Evolutionary conservation across 805 yeast species (phyloP), one percentile per base, ranked within the genome.

Genomic region (Candida sonorensis): DNA sequence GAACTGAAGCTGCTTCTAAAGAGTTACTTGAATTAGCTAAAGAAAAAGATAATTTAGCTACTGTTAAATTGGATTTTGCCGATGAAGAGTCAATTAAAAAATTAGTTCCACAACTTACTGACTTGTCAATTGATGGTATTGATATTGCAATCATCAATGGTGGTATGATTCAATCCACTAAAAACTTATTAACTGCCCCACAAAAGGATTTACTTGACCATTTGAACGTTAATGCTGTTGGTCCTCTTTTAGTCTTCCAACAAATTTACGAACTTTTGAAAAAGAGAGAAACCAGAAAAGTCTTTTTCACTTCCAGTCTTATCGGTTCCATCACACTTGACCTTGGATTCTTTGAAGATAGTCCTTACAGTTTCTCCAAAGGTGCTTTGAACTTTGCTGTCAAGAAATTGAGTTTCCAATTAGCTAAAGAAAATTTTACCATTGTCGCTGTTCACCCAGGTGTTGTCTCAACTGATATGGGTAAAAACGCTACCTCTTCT

Each of bases 61-160:
- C 43, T 19, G 47, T 50, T 18, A 31, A 34, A n/a, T 42, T 51
- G 21, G 59, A 53, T 27, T 36, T 44, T 21, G 29, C 44, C 5
- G 13, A 35, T 3, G 40, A 38, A 15, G 42, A 36, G 10, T 45
- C 55, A 17, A 42, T 48, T 21, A 39, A 40, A 12, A 20, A 23
- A 3, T 24, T 51, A 15, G 41, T 38, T 4, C 30, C 31, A 2
- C 43, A 42, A 27, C 26, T 51, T 17, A 20, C 36, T 12, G 24
- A 28, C 12, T 26, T 44, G 14, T n/a, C n/a, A n/a, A 42, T 45
- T 17, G 43, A 36, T 10, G 45, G 41, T 1, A 54, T 62, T 33
- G 66, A 62, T 41, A 54, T 58, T 4, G 56, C 54, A 26, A 53
- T 62, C 27, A 48, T 57, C 17, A 62, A 61, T 40, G 62, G 63